Conservation (phyloP, 108 stramenopile species). For the Cyclotella atomus region DNA sequence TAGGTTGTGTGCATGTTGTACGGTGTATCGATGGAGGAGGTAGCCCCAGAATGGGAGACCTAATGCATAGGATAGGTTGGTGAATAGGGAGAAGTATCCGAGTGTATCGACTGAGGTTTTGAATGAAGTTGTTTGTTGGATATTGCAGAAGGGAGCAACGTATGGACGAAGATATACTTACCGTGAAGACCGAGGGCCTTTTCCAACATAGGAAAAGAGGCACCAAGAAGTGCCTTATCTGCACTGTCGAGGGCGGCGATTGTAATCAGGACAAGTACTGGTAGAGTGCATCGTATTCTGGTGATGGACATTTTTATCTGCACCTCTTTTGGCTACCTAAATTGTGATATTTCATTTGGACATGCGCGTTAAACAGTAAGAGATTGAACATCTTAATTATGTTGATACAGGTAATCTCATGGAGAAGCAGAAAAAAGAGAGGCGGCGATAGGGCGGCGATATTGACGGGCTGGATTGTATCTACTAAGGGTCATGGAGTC, state of each 20-base stretch:
- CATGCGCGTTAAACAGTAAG: too few species aligned
- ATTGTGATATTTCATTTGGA: too few species aligned
- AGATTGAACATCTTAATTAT: too few species aligned
- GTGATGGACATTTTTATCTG: too few species aligned
- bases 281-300: conserved; percentile 25
- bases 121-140: not conserved
- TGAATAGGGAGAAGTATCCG: conserved; percentile 57
- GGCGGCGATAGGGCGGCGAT: too few species aligned
- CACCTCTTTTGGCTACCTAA: too few species aligned
- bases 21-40: conserved; percentile 41
- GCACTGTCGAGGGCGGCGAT: conserved; percentile 60
- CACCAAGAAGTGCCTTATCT: conserved; percentile 50
- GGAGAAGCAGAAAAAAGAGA: too few species aligned
- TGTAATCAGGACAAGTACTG: conserved; percentile 38
- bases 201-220: conserved; percentile 57
- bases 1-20: conserved; percentile 26
- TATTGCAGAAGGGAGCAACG: not conserved
- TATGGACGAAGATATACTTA: not conserved
- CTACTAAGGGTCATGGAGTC: not conserved
- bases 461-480: too few species aligned
- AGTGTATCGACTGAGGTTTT: conserved; percentile 30
- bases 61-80: conserved; percentile 57
- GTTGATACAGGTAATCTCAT: too few species aligned
- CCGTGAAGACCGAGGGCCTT: conserved; percentile 30
- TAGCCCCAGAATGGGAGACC: conserved; percentile 58